Conservation (phyloP, 208 protist genomes). For the Trichomonas gallinae region DNA sequence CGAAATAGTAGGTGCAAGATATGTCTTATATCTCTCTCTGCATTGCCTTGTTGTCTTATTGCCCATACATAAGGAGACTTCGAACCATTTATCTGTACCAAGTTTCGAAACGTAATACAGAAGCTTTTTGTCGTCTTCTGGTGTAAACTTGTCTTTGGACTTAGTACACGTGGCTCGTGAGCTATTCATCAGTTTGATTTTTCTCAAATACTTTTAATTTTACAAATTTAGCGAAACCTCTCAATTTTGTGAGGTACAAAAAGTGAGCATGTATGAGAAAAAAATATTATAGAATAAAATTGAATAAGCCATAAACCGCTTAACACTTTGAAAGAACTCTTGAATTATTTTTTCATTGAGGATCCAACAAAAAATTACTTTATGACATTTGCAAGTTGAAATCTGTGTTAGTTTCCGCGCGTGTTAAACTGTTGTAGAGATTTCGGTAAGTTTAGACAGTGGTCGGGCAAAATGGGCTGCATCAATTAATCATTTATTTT, state of each 20-base stretch:
- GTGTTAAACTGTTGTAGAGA: no score
- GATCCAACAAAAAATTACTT: no score
- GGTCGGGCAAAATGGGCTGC: no score
- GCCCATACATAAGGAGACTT: not conserved
- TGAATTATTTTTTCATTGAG: no score
- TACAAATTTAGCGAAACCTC: not conserved
- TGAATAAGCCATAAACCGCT: no score
- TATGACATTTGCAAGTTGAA: no score
- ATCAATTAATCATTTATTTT: no score
- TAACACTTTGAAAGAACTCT: no score
- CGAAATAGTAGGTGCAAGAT: not conserved
- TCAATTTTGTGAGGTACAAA: not conserved
- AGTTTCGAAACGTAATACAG: not conserved
- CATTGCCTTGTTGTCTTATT: not conserved
- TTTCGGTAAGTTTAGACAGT: no score
- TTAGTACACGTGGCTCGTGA: not conserved
- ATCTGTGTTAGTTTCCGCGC: no score
- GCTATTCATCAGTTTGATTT: not conserved
- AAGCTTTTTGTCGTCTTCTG: not conserved
- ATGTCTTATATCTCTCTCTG: not conserved
- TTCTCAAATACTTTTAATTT: not conserved
- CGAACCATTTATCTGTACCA: not conserved
- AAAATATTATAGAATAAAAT: not conserved
- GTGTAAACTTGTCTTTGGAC: not conserved
- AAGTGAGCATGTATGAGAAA: not conserved